A percentile compares a stretch with the other conserved stretches of the same genome.
phyloP scores from a whole-genome alignment of 495 filamentous ascomycete genomes.

The Aspergillus avenaceus region DNA sequence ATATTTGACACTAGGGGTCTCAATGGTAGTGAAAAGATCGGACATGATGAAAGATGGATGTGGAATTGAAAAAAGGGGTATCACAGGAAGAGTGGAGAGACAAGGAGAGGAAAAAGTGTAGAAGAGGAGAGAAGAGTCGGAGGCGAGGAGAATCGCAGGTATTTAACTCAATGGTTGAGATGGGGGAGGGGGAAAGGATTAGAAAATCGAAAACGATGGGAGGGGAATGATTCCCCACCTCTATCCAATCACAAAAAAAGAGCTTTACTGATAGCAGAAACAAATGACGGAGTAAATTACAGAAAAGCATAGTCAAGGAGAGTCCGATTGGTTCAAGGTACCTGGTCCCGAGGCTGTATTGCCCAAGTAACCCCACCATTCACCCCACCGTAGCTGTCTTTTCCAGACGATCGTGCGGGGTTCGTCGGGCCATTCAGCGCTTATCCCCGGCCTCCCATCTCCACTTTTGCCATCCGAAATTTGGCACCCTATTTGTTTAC shows the following conservation, averaged over 20 bases:
- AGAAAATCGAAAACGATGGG: background rate
- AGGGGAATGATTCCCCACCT: background rate
- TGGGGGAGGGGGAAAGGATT: no score
- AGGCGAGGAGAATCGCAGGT: no score
- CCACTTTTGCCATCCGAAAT: background rate
- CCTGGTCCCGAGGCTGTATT: background rate
- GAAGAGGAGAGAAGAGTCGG: background rate
- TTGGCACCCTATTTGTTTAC: no score
- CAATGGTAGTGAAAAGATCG: conserved; percentile 33
- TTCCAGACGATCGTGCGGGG: background rate
- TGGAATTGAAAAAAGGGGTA: conserved; percentile 14
- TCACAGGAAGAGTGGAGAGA: conserved; percentile 4
- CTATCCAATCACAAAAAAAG: no score
- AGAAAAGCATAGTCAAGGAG: no score
- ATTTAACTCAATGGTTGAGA: no score
- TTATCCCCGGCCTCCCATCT: background rate
- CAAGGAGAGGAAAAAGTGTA: background rate
- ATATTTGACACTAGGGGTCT: conserved; percentile 54
- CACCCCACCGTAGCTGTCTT: background rate
- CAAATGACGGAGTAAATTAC: no score
- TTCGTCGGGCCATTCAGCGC: background rate
- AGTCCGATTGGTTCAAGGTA: background rate
- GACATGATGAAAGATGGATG: conserved; percentile 27
- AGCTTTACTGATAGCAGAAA: no score
- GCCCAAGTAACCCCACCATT: background rate